phyloP scores from a whole-genome alignment of 2,329 filamentous ascomycete species.

The Diplodia intermedia region DNA sequence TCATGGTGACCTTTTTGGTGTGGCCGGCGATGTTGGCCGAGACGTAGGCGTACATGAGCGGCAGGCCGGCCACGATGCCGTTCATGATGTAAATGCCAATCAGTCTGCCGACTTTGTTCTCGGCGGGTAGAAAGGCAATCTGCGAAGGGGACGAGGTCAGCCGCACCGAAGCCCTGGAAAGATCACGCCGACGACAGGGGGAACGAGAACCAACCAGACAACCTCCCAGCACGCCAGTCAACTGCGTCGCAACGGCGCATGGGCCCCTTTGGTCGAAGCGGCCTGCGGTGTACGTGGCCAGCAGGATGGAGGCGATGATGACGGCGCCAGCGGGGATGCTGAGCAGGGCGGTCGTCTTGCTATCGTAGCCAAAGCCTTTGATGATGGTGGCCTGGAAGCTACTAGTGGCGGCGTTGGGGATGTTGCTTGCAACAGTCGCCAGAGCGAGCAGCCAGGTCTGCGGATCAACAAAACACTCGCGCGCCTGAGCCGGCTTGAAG shows the following conservation, averaged over 20 bases:
- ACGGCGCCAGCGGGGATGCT: constrained; percentile 39
- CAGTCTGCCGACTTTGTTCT: constrained; percentile 35
- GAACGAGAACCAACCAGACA: constrained; percentile 14
- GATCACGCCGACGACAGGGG: neutral
- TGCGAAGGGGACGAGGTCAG: constrained; percentile 16
- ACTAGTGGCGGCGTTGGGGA: constrained; percentile 42
- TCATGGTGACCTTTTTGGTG: constrained; percentile 49
- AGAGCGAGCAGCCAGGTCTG: constrained; percentile 57
- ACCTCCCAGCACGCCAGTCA: constrained; percentile 19
- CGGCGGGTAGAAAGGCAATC: constrained; percentile 36
- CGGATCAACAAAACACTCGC: constrained; percentile 64
- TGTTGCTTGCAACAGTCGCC: constrained; percentile 31
- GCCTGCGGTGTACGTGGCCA: constrained; percentile 38
- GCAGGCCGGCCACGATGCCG: constrained; percentile 36
- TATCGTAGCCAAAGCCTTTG: constrained; percentile 40
- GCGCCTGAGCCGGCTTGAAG: constrained; percentile 71
- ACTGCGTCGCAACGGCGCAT: constrained; percentile 36
- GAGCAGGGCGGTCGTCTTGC: constrained; percentile 41
- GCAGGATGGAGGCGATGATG: constrained; percentile 40
- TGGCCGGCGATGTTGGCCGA: constrained; percentile 42
- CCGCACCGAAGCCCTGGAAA: constrained; percentile 31
- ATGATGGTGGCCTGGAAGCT: constrained; percentile 45
- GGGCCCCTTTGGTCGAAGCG: constrained; percentile 39
- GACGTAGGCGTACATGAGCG: constrained; percentile 37
- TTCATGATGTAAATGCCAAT: constrained; percentile 39